A percentile compares a stretch with the other conserved stretches of the same genome.
phyloP scores from a whole-genome alignment of 176 grass and related monocot genomes.

The Paspalum vaginatum region DNA sequence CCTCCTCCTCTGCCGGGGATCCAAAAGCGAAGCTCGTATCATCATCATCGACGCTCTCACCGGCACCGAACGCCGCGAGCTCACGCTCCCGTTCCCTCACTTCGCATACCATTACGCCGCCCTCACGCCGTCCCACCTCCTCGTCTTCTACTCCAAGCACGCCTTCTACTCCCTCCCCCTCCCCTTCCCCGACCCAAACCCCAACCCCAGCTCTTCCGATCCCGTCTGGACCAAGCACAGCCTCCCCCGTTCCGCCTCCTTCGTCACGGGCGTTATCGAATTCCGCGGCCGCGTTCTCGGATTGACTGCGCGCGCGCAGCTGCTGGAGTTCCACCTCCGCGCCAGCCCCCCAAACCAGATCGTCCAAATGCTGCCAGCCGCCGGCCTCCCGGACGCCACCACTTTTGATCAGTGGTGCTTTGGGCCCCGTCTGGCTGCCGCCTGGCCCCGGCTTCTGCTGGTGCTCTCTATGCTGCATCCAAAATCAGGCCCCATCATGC shows the following conservation, averaged over 20 bases:
- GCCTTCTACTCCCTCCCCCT: slow-evolving; percentile 48
- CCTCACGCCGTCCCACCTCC: slow-evolving; percentile 41
- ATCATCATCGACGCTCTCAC: slow-evolving; percentile 36
- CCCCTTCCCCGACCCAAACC: slow-evolving; percentile 5
- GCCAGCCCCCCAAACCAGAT: not conserved
- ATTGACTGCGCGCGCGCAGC: slow-evolving; percentile 44
- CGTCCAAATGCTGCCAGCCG: slow-evolving; percentile 6
- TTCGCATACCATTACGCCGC: slow-evolving; percentile 45
- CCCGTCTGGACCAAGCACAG: slow-evolving; percentile 37
- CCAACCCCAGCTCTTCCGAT: not conserved
- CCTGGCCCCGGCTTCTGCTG: slow-evolving; percentile 37
- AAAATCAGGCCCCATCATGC: not conserved
- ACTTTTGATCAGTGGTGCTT: slow-evolving; percentile 26
- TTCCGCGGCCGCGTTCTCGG: slow-evolving; percentile 46
- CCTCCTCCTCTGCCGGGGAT: not conserved
- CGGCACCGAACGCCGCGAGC: not conserved
- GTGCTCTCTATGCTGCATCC: slow-evolving; percentile 47
- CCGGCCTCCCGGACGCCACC: slow-evolving; percentile 46
- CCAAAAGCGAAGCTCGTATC: not conserved
- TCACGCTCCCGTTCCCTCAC: slow-evolving; percentile 38
- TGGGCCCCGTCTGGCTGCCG: slow-evolving; percentile 31
- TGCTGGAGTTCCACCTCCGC: slow-evolving; percentile 46
- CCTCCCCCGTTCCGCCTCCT: slow-evolving; percentile 45
- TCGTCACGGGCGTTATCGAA: slow-evolving; percentile 24
- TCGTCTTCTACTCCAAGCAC: slow-evolving; percentile 51